Base-by-base conservation (phyloP, 1,139 yeast genomes). In the Scheffersomyces quercinus region DNA sequence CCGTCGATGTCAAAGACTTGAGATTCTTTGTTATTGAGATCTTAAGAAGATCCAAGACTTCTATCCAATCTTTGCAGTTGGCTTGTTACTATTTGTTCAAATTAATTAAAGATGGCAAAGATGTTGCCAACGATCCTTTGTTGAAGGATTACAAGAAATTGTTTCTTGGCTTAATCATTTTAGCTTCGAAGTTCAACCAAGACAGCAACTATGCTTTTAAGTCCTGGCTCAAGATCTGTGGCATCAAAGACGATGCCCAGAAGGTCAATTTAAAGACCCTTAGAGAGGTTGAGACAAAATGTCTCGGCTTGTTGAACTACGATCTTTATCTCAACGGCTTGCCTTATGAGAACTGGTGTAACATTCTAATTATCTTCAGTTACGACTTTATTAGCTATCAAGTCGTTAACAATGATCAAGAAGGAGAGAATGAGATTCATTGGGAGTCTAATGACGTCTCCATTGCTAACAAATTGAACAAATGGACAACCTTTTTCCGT, bases 211-310 rank as follows among this genome's bases (percentile, higher is more conserved):
- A 80, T 62, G 73, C 86, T 16, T 75, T 85, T 51, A 74, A 73
- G 51, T 79, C 87, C n/a, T 88, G 96, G 96, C 71, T 85, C 42
- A 82, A 81, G 56, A 82, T 88, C 40, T 79, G 88, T 41, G 93
- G 95, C 1, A 69, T 83, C 52, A 54, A 74, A 39, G 47, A 55
- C 24, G 52, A 48, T 13, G 53, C 51, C 42, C 59, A 51, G 41
- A 56, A 51, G 15, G 50, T 38, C 9, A 61, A 61, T 41, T 50
- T 74, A n/a, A 53, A 63, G 36, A 81, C 77, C 45, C 69, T 88
- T 47, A 71, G 71, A 47, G 54, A 57, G 10, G 69, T 82, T 46
- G 95, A 88, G 64, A 55, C 77, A 30, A 64, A 70, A n/a, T 70
- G 85, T 34, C 71, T 88, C 46, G 55, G 63, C 31, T 64, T 75